phyloP scores from a whole-genome alignment of 2,329 filamentous ascomycete genomes.

The Coniochaeta sp. region DNA sequence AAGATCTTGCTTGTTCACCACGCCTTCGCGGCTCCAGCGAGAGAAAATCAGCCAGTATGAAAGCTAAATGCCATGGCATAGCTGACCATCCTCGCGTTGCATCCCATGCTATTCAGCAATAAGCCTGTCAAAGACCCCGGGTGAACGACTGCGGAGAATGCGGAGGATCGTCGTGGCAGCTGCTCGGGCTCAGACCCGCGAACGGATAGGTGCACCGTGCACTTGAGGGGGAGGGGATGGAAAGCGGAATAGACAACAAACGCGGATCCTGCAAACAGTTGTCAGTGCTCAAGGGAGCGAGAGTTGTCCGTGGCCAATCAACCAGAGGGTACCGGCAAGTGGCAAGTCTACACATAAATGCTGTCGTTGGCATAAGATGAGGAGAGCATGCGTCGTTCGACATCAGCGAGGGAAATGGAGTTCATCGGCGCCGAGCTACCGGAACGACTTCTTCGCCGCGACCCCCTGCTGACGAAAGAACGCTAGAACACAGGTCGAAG shows the following conservation, averaged over 20 bases:
- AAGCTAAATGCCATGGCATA: too few relatives aligned
- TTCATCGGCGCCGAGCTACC: not conserved
- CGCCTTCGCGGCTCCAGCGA: too few relatives aligned
- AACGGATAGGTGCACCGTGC: not conserved
- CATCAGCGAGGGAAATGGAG: not conserved
- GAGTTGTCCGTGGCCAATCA: not conserved
- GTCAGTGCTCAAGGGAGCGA: not conserved
- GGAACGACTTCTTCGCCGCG: not conserved
- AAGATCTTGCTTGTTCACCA: too few relatives aligned
- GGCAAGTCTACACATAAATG: not conserved
- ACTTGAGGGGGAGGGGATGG: not conserved
- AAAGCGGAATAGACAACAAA: not conserved
- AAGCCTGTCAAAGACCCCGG: too few relatives aligned
- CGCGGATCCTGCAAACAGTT: not conserved
- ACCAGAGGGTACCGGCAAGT: not conserved
- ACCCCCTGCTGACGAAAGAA: not conserved
- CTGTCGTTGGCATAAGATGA: not conserved
- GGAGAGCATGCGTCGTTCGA: not conserved
- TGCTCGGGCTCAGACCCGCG: not conserved
- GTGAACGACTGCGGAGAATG: not conserved
- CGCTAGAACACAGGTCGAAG: not conserved
- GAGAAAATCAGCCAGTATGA: too few relatives aligned
- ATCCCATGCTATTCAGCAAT: too few relatives aligned
- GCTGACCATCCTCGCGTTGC: too few relatives aligned
- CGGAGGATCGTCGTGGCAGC: not conserved